These are phyloP conservation scores for Plantago lanceolata DNA, from an alignment of 305 asterid species.

Conservation along the genomic window DNA sequence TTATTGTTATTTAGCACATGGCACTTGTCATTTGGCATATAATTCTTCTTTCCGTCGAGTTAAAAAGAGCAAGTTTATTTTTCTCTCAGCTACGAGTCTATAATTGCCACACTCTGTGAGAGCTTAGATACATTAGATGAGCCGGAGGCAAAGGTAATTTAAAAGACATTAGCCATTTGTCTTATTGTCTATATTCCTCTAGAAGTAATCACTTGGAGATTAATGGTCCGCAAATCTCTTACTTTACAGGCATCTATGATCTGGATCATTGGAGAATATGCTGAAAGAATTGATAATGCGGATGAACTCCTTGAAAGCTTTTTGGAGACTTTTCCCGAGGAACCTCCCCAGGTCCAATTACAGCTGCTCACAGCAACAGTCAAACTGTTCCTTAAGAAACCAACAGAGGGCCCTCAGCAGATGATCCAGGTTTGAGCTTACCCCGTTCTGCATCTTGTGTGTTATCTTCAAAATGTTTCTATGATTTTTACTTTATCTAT, in stretches of 20 bases:
- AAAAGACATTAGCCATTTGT: conserved; percentile 19
- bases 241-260: conserved; percentile 92
- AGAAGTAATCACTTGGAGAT: conserved; percentile 20
- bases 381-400: conserved; percentile 96
- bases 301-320: conserved; percentile 99
- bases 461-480: conserved; percentile 14
- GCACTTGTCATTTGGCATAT: conserved; percentile 3
- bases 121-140: conserved; percentile 97
- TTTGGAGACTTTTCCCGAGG: conserved; percentile 96
- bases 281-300: conserved; percentile 99
- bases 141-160: conserved; percentile 97
- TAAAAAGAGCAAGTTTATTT: conserved; percentile 7
- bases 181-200: conserved; percentile 6
- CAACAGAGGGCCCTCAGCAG: conserved; percentile 99
- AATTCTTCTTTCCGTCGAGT: conserved; percentile 17
- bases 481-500: conserved; percentile 17
- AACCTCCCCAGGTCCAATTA: conserved; percentile 96
- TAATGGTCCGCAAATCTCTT: conserved; percentile 19
- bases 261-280: conserved; percentile 99
- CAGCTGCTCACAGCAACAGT: conserved; percentile 97
- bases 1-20: conserved; percentile 4
- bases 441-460: conserved; percentile 15
- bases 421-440: conserved; percentile 80
- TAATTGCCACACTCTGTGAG: conserved; percentile 99
- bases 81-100: conserved; percentile 79